A percentile compares a stretch with the other conserved stretches of the same genome.
Evolutionary conservation across 352 stramenopile species (phyloP).

Genomic region (Phytopythium montanum): DNA sequence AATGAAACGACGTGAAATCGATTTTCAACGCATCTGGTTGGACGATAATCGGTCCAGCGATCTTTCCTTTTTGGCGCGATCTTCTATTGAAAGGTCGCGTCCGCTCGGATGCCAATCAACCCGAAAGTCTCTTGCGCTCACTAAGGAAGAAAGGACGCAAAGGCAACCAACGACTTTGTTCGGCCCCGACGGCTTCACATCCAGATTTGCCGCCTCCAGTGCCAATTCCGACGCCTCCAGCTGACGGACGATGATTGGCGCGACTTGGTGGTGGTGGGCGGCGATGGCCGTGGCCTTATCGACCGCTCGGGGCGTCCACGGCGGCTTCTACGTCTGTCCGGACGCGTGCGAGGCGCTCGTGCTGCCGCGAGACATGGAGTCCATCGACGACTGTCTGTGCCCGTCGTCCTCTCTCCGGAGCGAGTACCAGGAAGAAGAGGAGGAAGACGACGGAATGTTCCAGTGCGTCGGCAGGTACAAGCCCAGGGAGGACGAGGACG

Average conservation of each 20-base stretch:
- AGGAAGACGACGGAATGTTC: constrained; percentile 33
- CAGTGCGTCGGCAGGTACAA: constrained; percentile 59
- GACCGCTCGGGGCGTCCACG: constrained; percentile 12
- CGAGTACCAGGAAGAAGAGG: constrained; percentile 18
- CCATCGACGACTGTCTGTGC: constrained; percentile 69
- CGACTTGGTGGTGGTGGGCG: constrained; percentile 11
- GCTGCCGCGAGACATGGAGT: constrained; percentile 81
- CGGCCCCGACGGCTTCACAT: neutral
- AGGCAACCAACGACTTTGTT: neutral
- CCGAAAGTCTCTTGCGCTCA: neutral
- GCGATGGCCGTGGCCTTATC: constrained; percentile 13
- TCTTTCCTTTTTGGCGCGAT: constrained; percentile 6
- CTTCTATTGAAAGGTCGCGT: constrained; percentile 21
- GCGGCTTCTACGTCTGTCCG: constrained; percentile 62
- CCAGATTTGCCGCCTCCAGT: neutral
- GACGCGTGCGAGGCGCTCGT: constrained; percentile 66
- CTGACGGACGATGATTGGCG: constrained; percentile 13
- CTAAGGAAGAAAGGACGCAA: neutral
- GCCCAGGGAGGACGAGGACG: constrained; percentile 21
- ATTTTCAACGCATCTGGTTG: neutral
- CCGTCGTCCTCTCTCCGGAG: constrained; percentile 33
- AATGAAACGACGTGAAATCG: neutral
- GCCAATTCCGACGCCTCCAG: neutral
- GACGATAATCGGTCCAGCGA: constrained; percentile 3
- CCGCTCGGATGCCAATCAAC: neutral